Evolutionary conservation across 106 monocot genomes (phyloP), one percentile per base, ranked within the genome.

Genomic region (Agapanthus africanus): DNA sequence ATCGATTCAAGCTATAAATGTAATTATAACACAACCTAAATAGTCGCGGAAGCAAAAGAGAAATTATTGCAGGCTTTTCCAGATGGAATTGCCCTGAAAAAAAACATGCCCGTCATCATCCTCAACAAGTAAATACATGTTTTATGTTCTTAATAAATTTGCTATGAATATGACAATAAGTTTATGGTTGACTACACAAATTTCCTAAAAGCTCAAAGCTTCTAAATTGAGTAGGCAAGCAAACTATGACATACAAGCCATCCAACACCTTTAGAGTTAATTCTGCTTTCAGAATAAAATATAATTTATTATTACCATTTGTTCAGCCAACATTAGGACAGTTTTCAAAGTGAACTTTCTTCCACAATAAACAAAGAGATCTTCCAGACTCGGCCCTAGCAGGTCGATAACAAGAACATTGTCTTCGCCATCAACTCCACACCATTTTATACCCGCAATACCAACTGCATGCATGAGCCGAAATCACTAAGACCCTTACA

Each of bases 271-370:
- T 30, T 56, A 1, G 28, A 56, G 28, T 44, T 14, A 44, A 37
- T 6, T 37, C 19, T 37, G 37, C 37, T 64, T 40, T 30, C n/a
- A n/a, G n/a, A n/a, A n/a, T n/a, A n/a, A n/a, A n/a, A n/a, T n/a
- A n/a, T n/a, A n/a, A 38, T 40, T 69, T 52, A 46, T 13, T 22
- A 32, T 78, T 90, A 99, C 97, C 97, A 99, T 99, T 68, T 99
- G 97, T 54, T 99, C 97, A 15, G 97, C 97, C 62, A 99, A 72
- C 92, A 99, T 87, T 26, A 99, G 74, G 5, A 99, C 92, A 7
- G 97, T 90, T 80, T 99, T 92, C 60, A 99, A 66, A 3, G 84
- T 77, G 67, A 99, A 87, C 54, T 87, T 99, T 50, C 97, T 80
- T 41, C 90, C 82, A 69, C 97, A 99, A 34, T 99, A 99, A 39